Percentiles rank a stretch among this genome's conserved stretches.
Evolutionary conservation across 2,329 filamentous ascomycete genomes (phyloP).

Genomic region (Trichoderma sp.): DNA sequence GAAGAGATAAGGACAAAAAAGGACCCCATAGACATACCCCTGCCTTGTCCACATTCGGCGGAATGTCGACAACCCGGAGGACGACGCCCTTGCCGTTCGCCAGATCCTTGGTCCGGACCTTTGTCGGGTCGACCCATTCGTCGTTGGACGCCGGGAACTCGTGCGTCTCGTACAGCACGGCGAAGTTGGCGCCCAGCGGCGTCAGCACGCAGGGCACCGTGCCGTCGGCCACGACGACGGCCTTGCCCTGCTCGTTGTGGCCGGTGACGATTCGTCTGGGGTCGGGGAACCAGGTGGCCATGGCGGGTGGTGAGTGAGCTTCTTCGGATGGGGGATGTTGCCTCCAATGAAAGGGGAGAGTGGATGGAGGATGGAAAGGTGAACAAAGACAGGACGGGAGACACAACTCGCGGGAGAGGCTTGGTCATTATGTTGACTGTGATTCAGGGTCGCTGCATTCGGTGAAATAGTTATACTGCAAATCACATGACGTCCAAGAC

Average conservation of each 20-base stretch:
- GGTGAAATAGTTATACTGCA: not conserved
- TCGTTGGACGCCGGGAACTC: conserved; percentile 32
- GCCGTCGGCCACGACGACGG: conserved; percentile 30
- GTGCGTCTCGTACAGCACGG: conserved; percentile 34
- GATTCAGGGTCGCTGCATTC: too few species aligned
- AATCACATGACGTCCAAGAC: conserved; percentile 23
- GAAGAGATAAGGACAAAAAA: too few species aligned
- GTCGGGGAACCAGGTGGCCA: conserved; percentile 24
- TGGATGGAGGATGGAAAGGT: not conserved
- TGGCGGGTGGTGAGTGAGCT: not conserved
- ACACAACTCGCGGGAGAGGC: not conserved
- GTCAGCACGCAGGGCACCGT: conserved; percentile 21
- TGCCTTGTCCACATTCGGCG: conserved; percentile 29
- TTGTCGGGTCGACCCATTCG: conserved; percentile 31
- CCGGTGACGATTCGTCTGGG: conserved; percentile 32
- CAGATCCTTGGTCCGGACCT: conserved; percentile 29
- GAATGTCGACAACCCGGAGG: conserved; percentile 32
- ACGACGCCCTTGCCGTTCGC: conserved; percentile 32
- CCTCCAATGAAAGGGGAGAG: too few species aligned
- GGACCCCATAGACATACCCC: not conserved
- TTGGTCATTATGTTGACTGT: not conserved
- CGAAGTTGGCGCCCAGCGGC: conserved; percentile 28
- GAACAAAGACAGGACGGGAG: not conserved
- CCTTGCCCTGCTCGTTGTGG: conserved; percentile 30
- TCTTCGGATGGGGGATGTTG: not conserved